These are phyloP conservation scores for Taiwanofungus camphoratus DNA, from an alignment of 1,284 basidiomycete species.

Conservation along the genomic window DNA sequence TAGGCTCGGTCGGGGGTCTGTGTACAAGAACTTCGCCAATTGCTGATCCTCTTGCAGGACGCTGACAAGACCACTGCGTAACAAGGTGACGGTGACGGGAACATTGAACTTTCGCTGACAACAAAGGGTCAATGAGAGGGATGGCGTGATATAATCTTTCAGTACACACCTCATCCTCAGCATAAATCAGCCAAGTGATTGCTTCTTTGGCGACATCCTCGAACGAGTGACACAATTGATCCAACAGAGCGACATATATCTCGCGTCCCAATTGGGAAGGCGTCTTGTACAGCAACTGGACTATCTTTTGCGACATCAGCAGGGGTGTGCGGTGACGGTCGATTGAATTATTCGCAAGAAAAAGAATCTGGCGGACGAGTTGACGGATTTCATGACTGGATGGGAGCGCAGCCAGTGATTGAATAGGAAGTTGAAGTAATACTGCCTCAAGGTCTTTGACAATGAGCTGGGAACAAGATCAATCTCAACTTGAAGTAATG, in stretches of 20 bases:
- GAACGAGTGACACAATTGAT: conserved; percentile 85
- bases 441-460: conserved; percentile 79
- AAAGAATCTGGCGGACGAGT: conserved; percentile 77
- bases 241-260: conserved; percentile 85
- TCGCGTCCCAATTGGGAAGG: conserved; percentile 80
- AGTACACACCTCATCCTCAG: conserved; percentile 81
- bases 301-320: conserved; percentile 91
- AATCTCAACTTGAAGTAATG: not conserved
- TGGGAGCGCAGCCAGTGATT: conserved; percentile 65
- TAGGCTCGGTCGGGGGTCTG: conserved; percentile 73
- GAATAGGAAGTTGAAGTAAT: conserved; percentile 61
- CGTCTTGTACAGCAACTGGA: conserved; percentile 85
- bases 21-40: conserved; percentile 82
- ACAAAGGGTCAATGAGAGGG: conserved; percentile 10
- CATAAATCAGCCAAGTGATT: conserved; percentile 93
- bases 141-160: not conserved
- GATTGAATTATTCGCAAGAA: conserved; percentile 71
- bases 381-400: conserved; percentile 83
- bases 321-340: conserved; percentile 86
- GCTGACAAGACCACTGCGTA: conserved; percentile 81
- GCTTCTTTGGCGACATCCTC: conserved; percentile 96
- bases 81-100: conserved; percentile 85
- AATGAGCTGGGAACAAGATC: conserved; percentile 29
- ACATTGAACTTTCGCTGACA: conserved; percentile 91
- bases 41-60: conserved; percentile 84